A percentile compares a stretch with the other conserved stretches of the same genome.
These are phyloP conservation scores for Carex pumila DNA, from an alignment of 176 grass and related monocot species.

Conservation along the genomic window DNA sequence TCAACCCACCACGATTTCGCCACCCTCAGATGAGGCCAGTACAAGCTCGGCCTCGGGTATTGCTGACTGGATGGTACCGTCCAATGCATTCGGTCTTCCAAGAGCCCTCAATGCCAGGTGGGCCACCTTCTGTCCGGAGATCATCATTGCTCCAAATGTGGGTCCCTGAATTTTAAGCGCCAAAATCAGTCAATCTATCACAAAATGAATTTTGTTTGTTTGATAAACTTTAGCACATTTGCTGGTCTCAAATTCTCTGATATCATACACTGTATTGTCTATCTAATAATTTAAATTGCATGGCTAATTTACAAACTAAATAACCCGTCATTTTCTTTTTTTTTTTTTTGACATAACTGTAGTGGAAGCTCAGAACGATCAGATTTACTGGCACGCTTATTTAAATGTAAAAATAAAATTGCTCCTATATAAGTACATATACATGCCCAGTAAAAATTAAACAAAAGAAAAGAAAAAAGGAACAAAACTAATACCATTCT, in stretches of 20 bases:
- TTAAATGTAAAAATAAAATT: not conserved
- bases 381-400: too few species aligned
- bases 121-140: conserved; percentile 97
- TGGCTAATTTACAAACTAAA: not conserved
- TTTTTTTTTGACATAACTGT: too few species aligned
- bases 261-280: not conserved
- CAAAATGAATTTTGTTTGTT: not conserved
- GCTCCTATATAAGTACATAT: not conserved
- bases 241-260: not conserved
- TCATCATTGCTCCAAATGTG: conserved; percentile 99
- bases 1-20: conserved; percentile 61
- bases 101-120: conserved; percentile 83
- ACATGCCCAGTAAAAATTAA: not conserved
- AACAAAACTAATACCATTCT: conserved; percentile 57
- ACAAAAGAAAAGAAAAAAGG: not conserved
- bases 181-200: not conserved
- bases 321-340: too few species aligned
- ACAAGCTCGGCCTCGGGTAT: conserved; percentile 43
- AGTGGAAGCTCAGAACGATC: too few species aligned
- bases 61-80: conserved; percentile 44
- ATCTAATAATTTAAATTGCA: not conserved
- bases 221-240: not conserved
- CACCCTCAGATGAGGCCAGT: conserved; percentile 50
- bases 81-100: conserved; percentile 79
- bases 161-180: conserved; percentile 50